Percentiles rank a stretch among this genome's conserved stretches.
phyloP scores from a whole-genome alignment of 2,329 filamentous ascomycete genomes.

The Xylariales sp. region DNA sequence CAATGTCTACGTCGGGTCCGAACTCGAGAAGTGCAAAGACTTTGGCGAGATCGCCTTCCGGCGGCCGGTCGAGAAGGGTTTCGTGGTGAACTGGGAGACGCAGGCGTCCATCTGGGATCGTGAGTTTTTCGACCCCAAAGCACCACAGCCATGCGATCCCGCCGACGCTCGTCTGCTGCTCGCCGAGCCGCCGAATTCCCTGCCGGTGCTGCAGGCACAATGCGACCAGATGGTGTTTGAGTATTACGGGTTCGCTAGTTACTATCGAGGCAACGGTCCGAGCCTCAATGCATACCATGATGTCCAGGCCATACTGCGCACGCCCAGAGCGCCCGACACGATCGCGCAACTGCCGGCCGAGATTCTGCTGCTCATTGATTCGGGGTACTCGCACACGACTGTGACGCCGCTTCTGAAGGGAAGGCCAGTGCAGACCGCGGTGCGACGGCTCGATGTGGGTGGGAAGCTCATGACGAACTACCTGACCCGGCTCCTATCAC shows the following conservation, averaged over 20 bases:
- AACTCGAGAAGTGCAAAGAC: conserved; percentile 75
- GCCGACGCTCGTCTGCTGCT: conserved; percentile 78
- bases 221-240: conserved; percentile 97
- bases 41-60: conserved; percentile 86
- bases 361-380: conserved; percentile 82
- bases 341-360: conserved; percentile 58
- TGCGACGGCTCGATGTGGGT: conserved; percentile 82
- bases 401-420: conserved; percentile 82
- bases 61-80: conserved; percentile 89
- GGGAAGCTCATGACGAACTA: conserved; percentile 93
- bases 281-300: conserved; percentile 80
- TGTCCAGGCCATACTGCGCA: conserved; percentile 63
- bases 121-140: conserved; percentile 70
- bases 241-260: conserved; percentile 88
- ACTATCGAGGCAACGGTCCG: conserved; percentile 70
- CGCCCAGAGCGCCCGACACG: conserved; percentile 43
- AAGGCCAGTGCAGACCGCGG: conserved; percentile 71
- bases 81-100: conserved; percentile 93
- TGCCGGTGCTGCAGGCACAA: conserved; percentile 77
- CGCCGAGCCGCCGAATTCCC: conserved; percentile 78
- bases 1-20: conserved; percentile 73
- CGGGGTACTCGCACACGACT: conserved; percentile 89
- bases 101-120: conserved; percentile 95
- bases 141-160: conserved; percentile 67
- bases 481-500: conserved; percentile 80